phyloP scores from a whole-genome alignment of 2,329 filamentous ascomycete genomes.

The Waltergamsia citrina region DNA sequence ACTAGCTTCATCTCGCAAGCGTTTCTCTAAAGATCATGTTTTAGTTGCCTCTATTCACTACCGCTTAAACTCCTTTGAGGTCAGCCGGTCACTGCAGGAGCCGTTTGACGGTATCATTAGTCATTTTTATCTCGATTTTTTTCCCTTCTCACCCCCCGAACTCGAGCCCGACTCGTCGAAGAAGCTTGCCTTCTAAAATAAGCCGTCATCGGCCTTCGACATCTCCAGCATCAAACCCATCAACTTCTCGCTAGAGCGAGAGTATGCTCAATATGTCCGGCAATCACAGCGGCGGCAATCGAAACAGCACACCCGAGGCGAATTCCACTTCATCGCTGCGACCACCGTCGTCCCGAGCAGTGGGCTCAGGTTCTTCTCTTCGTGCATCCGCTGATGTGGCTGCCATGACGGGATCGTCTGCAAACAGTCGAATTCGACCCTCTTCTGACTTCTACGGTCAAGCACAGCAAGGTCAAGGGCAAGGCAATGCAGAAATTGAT shows the following conservation, averaged over 20 bases:
- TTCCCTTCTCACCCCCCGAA: not conserved
- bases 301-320: conserved; percentile 94
- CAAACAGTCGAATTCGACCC: conserved; percentile 75
- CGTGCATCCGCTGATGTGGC: conserved; percentile 96
- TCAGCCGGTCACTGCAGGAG: conserved; percentile 80
- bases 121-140: not conserved
- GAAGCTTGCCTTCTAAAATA: no score
- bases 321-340: conserved; percentile 74
- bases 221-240: no score
- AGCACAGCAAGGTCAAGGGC: conserved; percentile 56
- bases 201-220: no score
- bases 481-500: conserved; percentile 63
- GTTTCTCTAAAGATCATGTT: conserved; percentile 19
- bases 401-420: conserved; percentile 57
- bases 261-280: conserved; percentile 56
- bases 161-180: not conserved
- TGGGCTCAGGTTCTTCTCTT: conserved; percentile 75
- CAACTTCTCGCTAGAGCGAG: conserved; percentile 6
- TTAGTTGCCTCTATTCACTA: conserved; percentile 16
- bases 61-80: conserved; percentile 58
- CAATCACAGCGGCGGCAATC: conserved; percentile 66
- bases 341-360: conserved; percentile 67
- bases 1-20: conserved; percentile 10
- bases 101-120: conserved; percentile 6
- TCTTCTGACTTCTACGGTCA: conserved; percentile 93